phyloP scores from a whole-genome alignment of 164 flowering plant species.

The Vitis cinerea region DNA sequence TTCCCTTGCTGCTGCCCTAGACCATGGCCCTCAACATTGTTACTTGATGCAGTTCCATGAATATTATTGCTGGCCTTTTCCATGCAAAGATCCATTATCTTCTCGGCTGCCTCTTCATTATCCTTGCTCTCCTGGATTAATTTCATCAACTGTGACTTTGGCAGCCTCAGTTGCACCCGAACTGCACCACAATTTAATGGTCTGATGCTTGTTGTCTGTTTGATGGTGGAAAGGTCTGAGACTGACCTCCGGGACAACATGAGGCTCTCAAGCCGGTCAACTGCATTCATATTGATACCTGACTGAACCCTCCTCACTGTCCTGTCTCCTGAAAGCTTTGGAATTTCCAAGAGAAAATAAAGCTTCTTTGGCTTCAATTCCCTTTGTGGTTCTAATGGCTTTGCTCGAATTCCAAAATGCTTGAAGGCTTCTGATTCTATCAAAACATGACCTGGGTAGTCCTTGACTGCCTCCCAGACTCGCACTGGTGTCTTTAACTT shows the following conservation, averaged over 20 bases:
- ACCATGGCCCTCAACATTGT: too few species aligned
- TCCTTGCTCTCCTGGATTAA: conserved; percentile 3
- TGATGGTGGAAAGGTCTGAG: too few species aligned
- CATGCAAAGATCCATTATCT: not conserved
- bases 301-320: too few species aligned
- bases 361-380: conserved; percentile 40
- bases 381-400: conserved; percentile 42
- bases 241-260: too few species aligned
- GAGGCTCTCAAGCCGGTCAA: too few species aligned
- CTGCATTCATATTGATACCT: too few species aligned
- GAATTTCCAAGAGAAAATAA: conserved; percentile 52
- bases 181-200: too few species aligned
- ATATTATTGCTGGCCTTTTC: not conserved
- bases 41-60: too few species aligned
- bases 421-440: conserved; percentile 50
- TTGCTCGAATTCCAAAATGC: conserved; percentile 49
- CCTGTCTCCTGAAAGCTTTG: conserved; percentile 20
- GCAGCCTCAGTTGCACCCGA: conserved; percentile 2
- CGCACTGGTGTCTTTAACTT: conserved; percentile 46
- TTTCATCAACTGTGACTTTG: not conserved
- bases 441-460: conserved; percentile 48
- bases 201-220: too few species aligned
- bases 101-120: conserved; percentile 1
- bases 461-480: conserved; percentile 34
- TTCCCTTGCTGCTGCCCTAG: too few species aligned